Evolutionary conservation across 2,329 filamentous ascomycete genomes (phyloP).

Genomic region (Ambrosiella xylebori): DNA sequence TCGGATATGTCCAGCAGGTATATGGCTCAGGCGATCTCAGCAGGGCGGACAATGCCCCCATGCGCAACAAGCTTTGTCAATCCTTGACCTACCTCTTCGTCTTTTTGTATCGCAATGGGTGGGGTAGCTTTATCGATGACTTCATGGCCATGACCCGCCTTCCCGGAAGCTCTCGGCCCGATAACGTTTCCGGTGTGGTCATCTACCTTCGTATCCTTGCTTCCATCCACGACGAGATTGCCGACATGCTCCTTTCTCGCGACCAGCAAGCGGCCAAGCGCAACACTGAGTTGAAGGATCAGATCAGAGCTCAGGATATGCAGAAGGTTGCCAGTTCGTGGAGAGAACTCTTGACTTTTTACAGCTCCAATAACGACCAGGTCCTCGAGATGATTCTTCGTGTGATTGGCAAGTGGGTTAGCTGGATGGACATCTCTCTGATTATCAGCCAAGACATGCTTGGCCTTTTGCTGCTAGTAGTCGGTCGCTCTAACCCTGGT

Average conservation of each 20-base stretch:
- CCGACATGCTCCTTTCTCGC: constrained; percentile 71
- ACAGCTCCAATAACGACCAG: constrained; percentile 49
- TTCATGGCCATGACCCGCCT: constrained; percentile 58
- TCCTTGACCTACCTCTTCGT: constrained; percentile 90
- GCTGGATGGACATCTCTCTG: constrained; percentile 93
- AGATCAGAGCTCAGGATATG: constrained; percentile 73
- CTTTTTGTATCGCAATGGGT: constrained; percentile 66
- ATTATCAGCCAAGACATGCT: constrained; percentile 85
- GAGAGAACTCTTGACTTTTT: constrained; percentile 75
- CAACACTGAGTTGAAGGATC: constrained; percentile 79
- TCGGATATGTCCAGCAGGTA: constrained; percentile 61
- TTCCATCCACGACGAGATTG: constrained; percentile 93
- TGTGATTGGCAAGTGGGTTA: constrained; percentile 92
- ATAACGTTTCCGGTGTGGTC: constrained; percentile 60
- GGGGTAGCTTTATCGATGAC: constrained; percentile 84
- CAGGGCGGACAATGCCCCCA: constrained; percentile 49
- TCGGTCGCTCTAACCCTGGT: constrained; percentile 44
- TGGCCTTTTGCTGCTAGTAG: constrained; percentile 66
- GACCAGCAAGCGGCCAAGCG: constrained; percentile 64
- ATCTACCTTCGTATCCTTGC: constrained; percentile 79
- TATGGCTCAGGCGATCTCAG: constrained; percentile 46
- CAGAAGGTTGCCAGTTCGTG: constrained; percentile 76
- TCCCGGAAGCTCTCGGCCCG: constrained; percentile 38
- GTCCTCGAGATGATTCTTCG: constrained; percentile 78
- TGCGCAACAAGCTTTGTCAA: constrained; percentile 96